Base-by-base conservation (phyloP, 2,329 filamentous ascomycete species). In the Fusarium haematococcum region DNA sequence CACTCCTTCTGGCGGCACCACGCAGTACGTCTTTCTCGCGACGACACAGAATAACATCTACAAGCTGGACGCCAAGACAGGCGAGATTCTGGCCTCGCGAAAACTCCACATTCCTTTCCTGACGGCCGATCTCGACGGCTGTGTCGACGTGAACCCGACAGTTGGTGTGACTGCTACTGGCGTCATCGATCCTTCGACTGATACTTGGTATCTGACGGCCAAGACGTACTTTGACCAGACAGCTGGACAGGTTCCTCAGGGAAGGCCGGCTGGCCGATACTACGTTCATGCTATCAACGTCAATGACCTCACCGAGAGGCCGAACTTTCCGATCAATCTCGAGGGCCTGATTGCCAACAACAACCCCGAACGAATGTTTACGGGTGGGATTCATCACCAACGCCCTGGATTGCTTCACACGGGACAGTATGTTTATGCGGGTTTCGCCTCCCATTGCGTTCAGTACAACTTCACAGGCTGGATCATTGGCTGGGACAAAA, bases 11-110 rank as follows among this genome's bases (percentile, higher is more conserved):
- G 82, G 83, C 27, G 83, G 84, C 23, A 80, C 80, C 4, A 83
- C 83, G 11, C 88, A 91, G 80, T 88, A 86, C 65, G 84, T 91
- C 43, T 91, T 87, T 73, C 79, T 89, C 13, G 85, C 89, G 2
- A 90, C 89, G 0, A 88, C 88, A 0, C 88, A 89, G 75, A 91
- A 90, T 79, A 89, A 89, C 60, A 78, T 90, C 8, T 89, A 90
- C 78, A 90, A 88, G 70, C 79, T 90, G 35, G 83, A 90, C 74
- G 87, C 87, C 0, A 87, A 87, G 75, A 89, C 87, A 0, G 88
- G 88, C 25, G 83, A 80, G 4, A 87, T 90, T 25, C 73, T 90
- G n/a, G 77, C 80, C 1, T 83, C 81, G 1, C 81, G 87, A 10
- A 88, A 85, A 30, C 81, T 91, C 0, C 83, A 84, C 59, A 84